Conservation (phyloP, 768 basidiomycete species). For the Porphyrellus cyaneotinctus region DNA sequence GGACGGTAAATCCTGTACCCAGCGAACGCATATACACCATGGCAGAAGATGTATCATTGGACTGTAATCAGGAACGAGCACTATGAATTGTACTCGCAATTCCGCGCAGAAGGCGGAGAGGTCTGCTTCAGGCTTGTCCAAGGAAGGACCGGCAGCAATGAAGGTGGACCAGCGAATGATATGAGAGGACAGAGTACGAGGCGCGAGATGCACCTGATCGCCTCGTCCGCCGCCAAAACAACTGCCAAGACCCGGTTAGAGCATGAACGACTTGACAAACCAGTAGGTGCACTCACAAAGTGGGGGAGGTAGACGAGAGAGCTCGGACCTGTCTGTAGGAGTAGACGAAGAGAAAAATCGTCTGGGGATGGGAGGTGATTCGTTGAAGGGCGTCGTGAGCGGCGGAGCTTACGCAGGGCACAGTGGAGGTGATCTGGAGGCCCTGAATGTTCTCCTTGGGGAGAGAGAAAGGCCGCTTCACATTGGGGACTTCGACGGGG, state of each 20-base stretch:
- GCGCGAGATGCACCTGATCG: slow-evolving; percentile 68
- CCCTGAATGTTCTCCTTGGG: slow-evolving; percentile 27
- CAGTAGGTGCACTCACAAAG: slow-evolving; percentile 45
- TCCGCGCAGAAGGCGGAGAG: slow-evolving; percentile 61
- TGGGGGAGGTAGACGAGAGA: slow-evolving; percentile 58
- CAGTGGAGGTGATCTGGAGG: slow-evolving; percentile 9
- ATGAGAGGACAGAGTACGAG: slow-evolving; percentile 68
- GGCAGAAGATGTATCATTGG: slow-evolving; percentile 12
- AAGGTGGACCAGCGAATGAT: slow-evolving; percentile 75
- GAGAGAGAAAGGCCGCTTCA: slow-evolving; percentile 26
- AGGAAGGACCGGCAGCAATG: slow-evolving; percentile 68
- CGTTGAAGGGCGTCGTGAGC: slow-evolving; percentile 4
- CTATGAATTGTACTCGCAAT: slow-evolving; percentile 44
- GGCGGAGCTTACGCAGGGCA: slow-evolving; percentile 26
- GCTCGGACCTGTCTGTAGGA: slow-evolving; percentile 33
- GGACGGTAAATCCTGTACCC: slow-evolving; percentile 11
- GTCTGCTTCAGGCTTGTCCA: slow-evolving; percentile 58
- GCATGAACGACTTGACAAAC: neutral
- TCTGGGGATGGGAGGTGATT: slow-evolving; percentile 1
- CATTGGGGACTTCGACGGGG: slow-evolving; percentile 19
- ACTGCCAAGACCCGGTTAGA: slow-evolving; percentile 41
- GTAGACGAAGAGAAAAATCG: slow-evolving; percentile 16
- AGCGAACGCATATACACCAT: slow-evolving; percentile 20
- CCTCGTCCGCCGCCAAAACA: slow-evolving; percentile 69
- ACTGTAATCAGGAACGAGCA: slow-evolving; percentile 37